Evolutionary conservation across 257 asterid species (phyloP).

Genomic region (Linderniella brevidens): DNA sequence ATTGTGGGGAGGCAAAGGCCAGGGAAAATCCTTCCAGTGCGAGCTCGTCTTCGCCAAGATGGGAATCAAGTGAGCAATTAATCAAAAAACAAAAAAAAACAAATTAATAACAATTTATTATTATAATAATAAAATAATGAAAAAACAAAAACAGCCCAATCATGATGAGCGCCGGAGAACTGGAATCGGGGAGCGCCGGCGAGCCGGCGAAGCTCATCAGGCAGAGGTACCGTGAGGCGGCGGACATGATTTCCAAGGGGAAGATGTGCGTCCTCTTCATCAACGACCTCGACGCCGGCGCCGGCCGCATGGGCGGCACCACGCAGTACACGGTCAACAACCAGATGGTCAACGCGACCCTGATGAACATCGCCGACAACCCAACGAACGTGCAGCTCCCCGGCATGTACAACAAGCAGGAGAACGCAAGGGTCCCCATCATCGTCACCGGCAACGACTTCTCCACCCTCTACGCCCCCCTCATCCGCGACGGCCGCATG

Average conservation of each 20-base stretch:
- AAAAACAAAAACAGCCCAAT: no score
- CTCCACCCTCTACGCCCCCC: conserved; percentile 4
- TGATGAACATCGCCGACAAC: conserved; percentile 1
- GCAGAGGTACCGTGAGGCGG: no score
- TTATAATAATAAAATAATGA: no score
- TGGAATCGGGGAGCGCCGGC: no score
- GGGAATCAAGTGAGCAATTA: conserved; percentile 3
- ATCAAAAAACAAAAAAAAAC: no score
- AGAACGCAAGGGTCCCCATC: neutral
- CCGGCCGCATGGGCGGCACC: neutral
- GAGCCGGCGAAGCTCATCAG: no score
- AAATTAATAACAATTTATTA: neutral
- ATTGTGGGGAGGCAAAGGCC: neutral
- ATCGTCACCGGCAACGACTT: conserved; percentile 3
- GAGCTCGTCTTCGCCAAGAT: conserved; percentile 1
- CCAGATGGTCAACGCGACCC: conserved; percentile 5
- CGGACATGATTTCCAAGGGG: neutral
- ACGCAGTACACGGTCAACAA: conserved; percentile 1
- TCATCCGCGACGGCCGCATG: neutral
- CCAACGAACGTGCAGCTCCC: conserved; percentile 5
- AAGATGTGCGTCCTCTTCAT: conserved; percentile 3
- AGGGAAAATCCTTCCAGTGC: no score
- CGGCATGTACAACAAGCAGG: conserved; percentile 6
- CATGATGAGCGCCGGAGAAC: neutral
- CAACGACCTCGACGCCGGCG: conserved; percentile 3